phyloP scores from a whole-genome alignment of 441 rosid species.

The Erodium moschatum region DNA sequence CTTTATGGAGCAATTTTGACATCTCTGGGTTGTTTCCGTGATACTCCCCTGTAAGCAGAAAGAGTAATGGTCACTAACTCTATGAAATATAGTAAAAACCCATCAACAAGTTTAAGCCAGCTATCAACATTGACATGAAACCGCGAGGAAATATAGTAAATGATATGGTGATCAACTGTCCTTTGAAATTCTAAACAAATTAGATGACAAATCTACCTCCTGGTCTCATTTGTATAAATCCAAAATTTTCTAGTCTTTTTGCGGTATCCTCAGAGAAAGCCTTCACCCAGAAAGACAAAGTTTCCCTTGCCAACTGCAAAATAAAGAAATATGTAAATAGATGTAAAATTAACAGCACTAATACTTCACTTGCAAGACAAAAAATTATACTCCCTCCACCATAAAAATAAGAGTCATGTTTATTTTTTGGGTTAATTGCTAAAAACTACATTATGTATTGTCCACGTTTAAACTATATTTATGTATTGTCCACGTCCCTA shows the following conservation, averaged over 20 bases:
- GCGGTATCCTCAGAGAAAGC: constrained; percentile 98
- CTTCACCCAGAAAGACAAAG: constrained; percentile 96
- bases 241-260: constrained; percentile 92
- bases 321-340: constrained; percentile 18
- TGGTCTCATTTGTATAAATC: constrained; percentile 87
- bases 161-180: not conserved
- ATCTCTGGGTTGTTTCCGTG: constrained; percentile 99
- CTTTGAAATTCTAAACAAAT: constrained; percentile 4
- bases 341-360: not conserved
- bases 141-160: too few species aligned
- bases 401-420: too few species aligned
- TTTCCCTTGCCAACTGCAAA: constrained; percentile 85
- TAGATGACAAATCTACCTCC: constrained; percentile 60
- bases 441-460: too few species aligned
- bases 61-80: constrained; percentile 9
- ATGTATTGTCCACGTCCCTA: too few species aligned
- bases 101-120: not conserved
- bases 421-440: too few species aligned
- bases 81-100: not conserved
- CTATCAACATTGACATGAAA: not conserved
- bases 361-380: not conserved
- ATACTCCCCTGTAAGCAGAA: constrained; percentile 60
- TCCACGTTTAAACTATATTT: too few species aligned
- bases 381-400: not conserved
- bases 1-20: constrained; percentile 96